phyloP scores from a whole-genome alignment of 495 filamentous ascomycete genomes.

The Penicillium mononematosum region DNA sequence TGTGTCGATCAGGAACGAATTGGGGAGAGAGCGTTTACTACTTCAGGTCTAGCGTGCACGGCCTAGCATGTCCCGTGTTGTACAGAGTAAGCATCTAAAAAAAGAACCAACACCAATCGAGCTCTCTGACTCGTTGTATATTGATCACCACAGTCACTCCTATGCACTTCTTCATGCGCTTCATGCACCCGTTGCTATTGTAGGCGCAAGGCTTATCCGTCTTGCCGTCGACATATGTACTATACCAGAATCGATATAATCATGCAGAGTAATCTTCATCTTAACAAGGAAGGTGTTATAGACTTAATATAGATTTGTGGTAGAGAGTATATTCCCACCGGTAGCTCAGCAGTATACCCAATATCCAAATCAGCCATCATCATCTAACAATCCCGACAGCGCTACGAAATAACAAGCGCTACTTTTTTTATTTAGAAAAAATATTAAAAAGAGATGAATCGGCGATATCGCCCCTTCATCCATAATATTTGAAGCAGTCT shows the following conservation, averaged over 20 bases:
- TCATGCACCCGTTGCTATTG: not conserved
- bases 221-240: not conserved
- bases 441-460: too few species aligned
- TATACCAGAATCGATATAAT: not conserved
- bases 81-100: slow-evolving; percentile 13
- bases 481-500: not conserved
- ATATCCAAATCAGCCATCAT: not conserved
- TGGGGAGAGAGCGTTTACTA: not conserved
- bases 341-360: not conserved
- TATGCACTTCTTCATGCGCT: not conserved
- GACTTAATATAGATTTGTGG: not conserved
- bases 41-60: not conserved
- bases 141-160: not conserved
- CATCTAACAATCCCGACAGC: not conserved
- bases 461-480: not conserved
- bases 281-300: not conserved
- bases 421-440: not conserved
- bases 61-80: not conserved
- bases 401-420: not conserved
- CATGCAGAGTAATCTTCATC: not conserved
- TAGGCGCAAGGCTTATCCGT: not conserved
- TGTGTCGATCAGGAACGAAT: slow-evolving; percentile 6
- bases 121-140: slow-evolving; percentile 12
- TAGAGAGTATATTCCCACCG: not conserved
- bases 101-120: slow-evolving; percentile 22